These are phyloP conservation scores for Ogataea methylovora DNA, from an alignment of 805 yeast genomes.

Conservation along the genomic window DNA sequence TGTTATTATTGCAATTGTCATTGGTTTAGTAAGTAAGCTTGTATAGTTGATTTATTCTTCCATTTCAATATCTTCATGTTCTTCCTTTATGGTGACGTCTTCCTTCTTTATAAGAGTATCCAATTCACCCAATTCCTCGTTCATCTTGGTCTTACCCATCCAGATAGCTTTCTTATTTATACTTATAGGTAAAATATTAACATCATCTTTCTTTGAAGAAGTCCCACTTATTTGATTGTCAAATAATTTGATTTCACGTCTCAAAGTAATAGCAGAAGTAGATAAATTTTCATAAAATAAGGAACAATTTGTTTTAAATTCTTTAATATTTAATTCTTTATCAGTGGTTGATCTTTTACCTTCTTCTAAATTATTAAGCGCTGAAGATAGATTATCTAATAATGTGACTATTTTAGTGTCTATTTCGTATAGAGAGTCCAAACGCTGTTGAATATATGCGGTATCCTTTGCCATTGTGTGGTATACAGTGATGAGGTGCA, in stretches of 20 bases:
- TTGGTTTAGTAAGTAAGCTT: neutral
- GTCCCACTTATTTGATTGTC: constrained; percentile 51
- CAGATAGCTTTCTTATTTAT: constrained; percentile 66
- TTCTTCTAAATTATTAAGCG: constrained; percentile 33
- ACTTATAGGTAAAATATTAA: constrained; percentile 53
- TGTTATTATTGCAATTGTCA: neutral
- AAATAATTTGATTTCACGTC: constrained; percentile 60
- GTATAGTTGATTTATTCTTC: neutral
- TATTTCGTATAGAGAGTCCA: constrained; percentile 43
- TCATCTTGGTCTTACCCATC: constrained; percentile 52
- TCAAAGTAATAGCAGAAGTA: constrained; percentile 46
- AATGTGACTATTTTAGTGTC: constrained; percentile 45
- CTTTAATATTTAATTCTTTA: constrained; percentile 20
- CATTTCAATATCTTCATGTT: constrained; percentile 1
- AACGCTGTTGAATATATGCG: constrained; percentile 38
- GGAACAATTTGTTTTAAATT: constrained; percentile 36
- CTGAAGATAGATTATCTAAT: constrained; percentile 39
- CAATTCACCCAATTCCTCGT: constrained; percentile 33
- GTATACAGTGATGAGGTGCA: no score
- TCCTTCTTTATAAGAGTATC: constrained; percentile 16
- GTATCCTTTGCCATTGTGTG: neutral
- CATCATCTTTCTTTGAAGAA: constrained; percentile 29
- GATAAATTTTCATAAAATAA: constrained; percentile 49
- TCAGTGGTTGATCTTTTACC: constrained; percentile 19
- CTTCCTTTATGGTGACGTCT: constrained; percentile 2